Evolutionary conservation across 371 early-diverging fungal species (phyloP), one percentile per base, ranked within the genome.

Genomic region (Chytridium lagenaria): DNA sequence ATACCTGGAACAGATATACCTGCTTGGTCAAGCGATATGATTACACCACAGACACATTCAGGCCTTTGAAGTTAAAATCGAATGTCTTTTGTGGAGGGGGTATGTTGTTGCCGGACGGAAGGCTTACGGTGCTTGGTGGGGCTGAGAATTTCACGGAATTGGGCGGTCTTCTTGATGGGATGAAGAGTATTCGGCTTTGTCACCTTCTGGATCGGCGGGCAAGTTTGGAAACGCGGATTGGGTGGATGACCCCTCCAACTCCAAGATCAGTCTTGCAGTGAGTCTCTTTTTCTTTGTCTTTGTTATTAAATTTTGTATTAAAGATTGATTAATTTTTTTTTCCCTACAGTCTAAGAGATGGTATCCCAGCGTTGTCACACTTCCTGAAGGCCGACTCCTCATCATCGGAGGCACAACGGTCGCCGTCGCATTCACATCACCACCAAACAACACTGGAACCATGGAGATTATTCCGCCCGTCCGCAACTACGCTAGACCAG

Each of bases 1-100:
- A 23, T 55, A 2, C 57, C 70, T 23, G 66, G 66, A 3, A 50
- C 33, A 1, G 10, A 22, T 26, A 37, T 7, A 15, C 30, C 59
- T 10, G 64, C 64, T 19, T 71, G 71, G 71, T 50, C 50, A 7
- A 52, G 37, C 30, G 71, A 71, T 71, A 63, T 64, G 71, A 71
- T 50, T 63, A 40, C 50, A 64, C 71, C 3, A 71, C 71, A 2
- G 71, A 71, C 31, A 49, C 71, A 1, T 71, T 49, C 34, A 37
- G 71, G 38, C 61, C 64, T 50, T 34, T 71, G 7, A 59, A 2
- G 7, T 38, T 71, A 12, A 31, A n/a, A 23, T 59, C 64, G 1
- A 71, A 71, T 34, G 51, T 71, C 50, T 71, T 71, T 40, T 71
- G 68, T 33, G 68, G 51, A 2, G 52, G 68, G 3, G 68, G 68